Evolutionary conservation across 1,139 yeast species (phyloP).

Genomic region (Kodamaea anthophila): DNA sequence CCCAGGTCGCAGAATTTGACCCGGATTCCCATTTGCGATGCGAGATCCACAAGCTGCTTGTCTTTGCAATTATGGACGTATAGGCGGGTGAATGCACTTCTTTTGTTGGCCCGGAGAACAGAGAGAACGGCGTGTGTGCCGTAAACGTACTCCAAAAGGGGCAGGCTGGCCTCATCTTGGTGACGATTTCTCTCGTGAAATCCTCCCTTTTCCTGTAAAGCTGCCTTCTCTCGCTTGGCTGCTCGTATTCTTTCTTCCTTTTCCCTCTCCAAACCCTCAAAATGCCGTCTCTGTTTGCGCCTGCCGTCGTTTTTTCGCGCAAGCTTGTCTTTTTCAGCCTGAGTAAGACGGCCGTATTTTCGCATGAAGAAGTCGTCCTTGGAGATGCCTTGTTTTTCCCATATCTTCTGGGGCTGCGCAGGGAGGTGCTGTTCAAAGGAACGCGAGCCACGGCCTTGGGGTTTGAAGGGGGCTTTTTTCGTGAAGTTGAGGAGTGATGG

Average conservation of each 20-base stretch:
- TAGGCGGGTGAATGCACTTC: slow-evolving; percentile 49
- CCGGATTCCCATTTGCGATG: slow-evolving; percentile 38
- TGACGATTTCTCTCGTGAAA: slow-evolving; percentile 23
- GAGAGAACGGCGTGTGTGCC: slow-evolving; percentile 76
- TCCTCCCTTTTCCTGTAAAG: not conserved
- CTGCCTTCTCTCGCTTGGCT: slow-evolving; percentile 6
- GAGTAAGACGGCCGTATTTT: slow-evolving; percentile 31
- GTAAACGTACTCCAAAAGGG: slow-evolving; percentile 61
- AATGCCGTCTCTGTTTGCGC: slow-evolving; percentile 13
- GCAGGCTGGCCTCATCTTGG: no score
- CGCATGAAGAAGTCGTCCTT: slow-evolving; percentile 39
- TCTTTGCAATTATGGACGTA: slow-evolving; percentile 41
- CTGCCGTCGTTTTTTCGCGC: slow-evolving; percentile 33
- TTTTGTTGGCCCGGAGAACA: slow-evolving; percentile 52
- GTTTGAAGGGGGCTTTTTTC: slow-evolving; percentile 12
- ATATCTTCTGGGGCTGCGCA: slow-evolving; percentile 20
- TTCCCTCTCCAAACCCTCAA: slow-evolving; percentile 7
- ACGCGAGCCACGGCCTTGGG: slow-evolving; percentile 11
- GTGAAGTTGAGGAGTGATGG: slow-evolving; percentile 6
- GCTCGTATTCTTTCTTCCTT: slow-evolving; percentile 9
- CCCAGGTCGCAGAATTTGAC: slow-evolving; percentile 41
- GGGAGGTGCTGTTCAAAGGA: slow-evolving; percentile 17
- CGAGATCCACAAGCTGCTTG: slow-evolving; percentile 35
- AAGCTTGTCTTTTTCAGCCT: slow-evolving; percentile 23
- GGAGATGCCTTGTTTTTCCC: slow-evolving; percentile 33